Conservation (phyloP, 345 rosid species). For the Gossypium bickii region DNA sequence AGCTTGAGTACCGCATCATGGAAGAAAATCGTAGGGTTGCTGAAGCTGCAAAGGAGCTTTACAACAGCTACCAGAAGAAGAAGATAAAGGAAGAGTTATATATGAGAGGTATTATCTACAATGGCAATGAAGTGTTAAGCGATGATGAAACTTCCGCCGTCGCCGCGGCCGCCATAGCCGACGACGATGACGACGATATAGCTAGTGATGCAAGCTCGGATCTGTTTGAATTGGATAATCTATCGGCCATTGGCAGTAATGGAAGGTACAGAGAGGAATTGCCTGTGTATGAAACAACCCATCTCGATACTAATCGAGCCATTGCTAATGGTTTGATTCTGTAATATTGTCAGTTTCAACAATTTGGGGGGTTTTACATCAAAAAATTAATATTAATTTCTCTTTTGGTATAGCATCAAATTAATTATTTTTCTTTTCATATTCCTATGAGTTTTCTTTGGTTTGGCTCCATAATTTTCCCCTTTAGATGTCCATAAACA, state of each 20-base stretch:
- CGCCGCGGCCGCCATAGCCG: slow-evolving; percentile 8
- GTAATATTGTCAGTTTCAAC: slow-evolving; percentile 38
- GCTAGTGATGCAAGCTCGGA: slow-evolving; percentile 93
- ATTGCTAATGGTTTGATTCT: slow-evolving; percentile 60
- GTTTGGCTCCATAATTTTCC: background rate
- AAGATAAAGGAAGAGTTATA: slow-evolving; percentile 25
- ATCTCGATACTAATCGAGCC: slow-evolving; percentile 66
- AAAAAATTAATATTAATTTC: slow-evolving; percentile 27
- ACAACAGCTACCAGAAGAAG: slow-evolving; percentile 58
- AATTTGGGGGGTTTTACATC: slow-evolving; percentile 52
- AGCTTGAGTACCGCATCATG: slow-evolving; percentile 27
- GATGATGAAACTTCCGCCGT: slow-evolving; percentile 14
- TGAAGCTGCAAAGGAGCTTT: slow-evolving; percentile 61
- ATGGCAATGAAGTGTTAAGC: slow-evolving; percentile 5
- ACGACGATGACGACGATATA: slow-evolving; percentile 50
- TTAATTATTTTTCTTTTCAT: background rate
- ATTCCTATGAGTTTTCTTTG: background rate
- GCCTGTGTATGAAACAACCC: slow-evolving; percentile 92
- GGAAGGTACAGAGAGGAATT: slow-evolving; percentile 73
- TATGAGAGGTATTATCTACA: background rate
- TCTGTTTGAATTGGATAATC: slow-evolving; percentile 85
- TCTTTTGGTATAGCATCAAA: slow-evolving; percentile 12
- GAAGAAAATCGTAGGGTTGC: slow-evolving; percentile 53
- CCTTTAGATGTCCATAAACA: background rate
- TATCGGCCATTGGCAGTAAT: slow-evolving; percentile 53